A percentile compares a stretch with the other conserved stretches of the same genome.
Conservation (phyloP, 2,329 filamentous ascomycete species). For the Boeremia lycopersici region DNA sequence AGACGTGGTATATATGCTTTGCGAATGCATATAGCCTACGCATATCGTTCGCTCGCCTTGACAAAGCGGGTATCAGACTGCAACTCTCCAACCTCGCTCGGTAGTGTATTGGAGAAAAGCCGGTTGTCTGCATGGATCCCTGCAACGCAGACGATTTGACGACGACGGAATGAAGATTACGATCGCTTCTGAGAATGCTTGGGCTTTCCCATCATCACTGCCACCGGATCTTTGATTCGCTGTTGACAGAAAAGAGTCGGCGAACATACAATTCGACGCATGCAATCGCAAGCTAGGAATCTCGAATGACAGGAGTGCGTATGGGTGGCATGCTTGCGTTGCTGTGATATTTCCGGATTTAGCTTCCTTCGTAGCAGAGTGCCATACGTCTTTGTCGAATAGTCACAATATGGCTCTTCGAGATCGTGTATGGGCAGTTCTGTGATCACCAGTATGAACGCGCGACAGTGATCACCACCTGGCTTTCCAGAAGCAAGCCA, state of each 20-base stretch:
- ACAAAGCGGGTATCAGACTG: background rate
- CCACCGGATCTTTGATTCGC: background rate
- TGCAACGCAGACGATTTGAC: background rate
- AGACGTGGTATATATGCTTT: background rate
- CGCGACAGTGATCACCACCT: too few species aligned
- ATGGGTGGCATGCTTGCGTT: background rate
- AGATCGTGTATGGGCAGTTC: background rate
- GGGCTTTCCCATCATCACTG: background rate
- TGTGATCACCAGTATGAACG: too few species aligned
- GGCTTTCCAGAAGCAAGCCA: too few species aligned
- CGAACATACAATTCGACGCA: background rate
- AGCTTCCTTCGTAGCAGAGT: background rate
- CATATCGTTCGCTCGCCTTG: background rate
- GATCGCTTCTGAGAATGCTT: background rate
- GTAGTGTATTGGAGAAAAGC: background rate
- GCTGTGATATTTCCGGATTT: too few species aligned
- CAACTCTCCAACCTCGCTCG: background rate
- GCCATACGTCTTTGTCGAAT: background rate
- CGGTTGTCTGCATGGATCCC: background rate
- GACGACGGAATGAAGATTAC: background rate
- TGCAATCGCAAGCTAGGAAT: background rate
- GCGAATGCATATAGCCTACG: slow-evolving; percentile 4
- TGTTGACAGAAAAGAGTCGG: background rate
- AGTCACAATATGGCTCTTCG: background rate
- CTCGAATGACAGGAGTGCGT: background rate